These are phyloP conservation scores for Lachancea sp. DNA, from an alignment of 805 yeast genomes.

Conservation along the genomic window DNA sequence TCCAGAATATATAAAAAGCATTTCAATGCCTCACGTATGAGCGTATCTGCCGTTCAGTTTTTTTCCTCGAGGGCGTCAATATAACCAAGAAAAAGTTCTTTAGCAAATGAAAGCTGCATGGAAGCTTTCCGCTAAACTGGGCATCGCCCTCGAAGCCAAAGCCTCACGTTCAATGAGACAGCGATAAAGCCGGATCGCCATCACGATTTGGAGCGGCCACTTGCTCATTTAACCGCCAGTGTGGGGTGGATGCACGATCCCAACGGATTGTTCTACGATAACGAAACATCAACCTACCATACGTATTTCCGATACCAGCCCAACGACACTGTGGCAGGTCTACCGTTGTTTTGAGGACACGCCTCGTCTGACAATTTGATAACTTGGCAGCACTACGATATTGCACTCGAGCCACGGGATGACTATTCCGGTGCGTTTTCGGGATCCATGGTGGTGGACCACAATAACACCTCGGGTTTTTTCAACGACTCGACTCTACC, in stretches of 20 bases:
- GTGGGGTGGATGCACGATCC: slow-evolving; percentile 41
- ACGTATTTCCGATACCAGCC: slow-evolving; percentile 37
- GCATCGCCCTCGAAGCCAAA: too few species aligned
- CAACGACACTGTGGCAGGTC: slow-evolving; percentile 29
- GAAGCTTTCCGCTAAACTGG: too few species aligned
- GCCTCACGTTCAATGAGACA: too few species aligned
- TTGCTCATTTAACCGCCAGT: slow-evolving; percentile 33
- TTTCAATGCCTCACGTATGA: too few species aligned
- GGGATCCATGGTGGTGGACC: slow-evolving; percentile 35
- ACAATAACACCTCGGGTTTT: slow-evolving; percentile 35
- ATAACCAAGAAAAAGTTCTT: too few species aligned
- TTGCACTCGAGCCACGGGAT: slow-evolving; percentile 28
- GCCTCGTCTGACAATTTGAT: slow-evolving; percentile 34
- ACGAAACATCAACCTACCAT: slow-evolving; percentile 30
- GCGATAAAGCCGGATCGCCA: too few species aligned
- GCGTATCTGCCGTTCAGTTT: too few species aligned
- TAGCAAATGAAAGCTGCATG: too few species aligned
- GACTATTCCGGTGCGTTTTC: slow-evolving; percentile 33
- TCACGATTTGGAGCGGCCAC: too few species aligned
- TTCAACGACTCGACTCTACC: slow-evolving; percentile 24
- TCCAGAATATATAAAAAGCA: too few species aligned
- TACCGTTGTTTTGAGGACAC: slow-evolving; percentile 39
- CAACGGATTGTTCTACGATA: slow-evolving; percentile 35
- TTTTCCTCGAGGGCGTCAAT: too few species aligned
- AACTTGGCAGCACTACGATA: slow-evolving; percentile 31